Evolutionary conservation across 441 rosid genomes (phyloP), one percentile per base, ranked within the genome.

Genomic region (Erodium moschatum): DNA sequence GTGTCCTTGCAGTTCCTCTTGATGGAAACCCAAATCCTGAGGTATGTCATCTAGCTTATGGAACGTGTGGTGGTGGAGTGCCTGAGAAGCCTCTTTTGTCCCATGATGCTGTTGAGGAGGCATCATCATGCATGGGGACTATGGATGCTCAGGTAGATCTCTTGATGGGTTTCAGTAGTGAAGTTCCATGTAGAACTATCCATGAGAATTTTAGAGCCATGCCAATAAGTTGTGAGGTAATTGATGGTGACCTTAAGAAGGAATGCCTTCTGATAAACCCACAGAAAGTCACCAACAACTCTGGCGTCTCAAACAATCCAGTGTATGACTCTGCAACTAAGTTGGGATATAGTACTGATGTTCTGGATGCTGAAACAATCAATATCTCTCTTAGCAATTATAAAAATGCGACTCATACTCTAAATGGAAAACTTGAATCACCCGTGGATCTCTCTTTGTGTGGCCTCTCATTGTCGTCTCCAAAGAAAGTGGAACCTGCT

Each of bases 381-480:
- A 35, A 40, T 38, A 64, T 6, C 58, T 40, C 56, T 54, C 10
- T 62, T 27, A 33, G 64, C 63, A 15, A 29, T 68, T 48, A 50
- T 16, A 52, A 60, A 31, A 72, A 71, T 64, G 70, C 35, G 42
- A 33, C 58, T 33, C 38, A 3, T 33, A 5, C 38, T 0, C 38
- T 33, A 3, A 33, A 5, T 33, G 38, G 38, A 33, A 33, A 33
- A 74, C 61, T 65, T 74, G 69, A 71, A 10, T 72, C 78, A 48
- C 68, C 80, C 0, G 67, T 78, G 35, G 71, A 66, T 40, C 65
- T 67, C 73, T 72, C 70, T 33, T 62, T 81, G 67, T 65, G 33
- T 67, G 72, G 66, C 79, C 75, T 78, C 63, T 70, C 84, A 48
- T 50, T 78, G 64, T 70, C 72, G 24, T 66, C 79, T 66, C 56